Percentiles rank a stretch among this genome's conserved stretches.
These are phyloP conservation scores for Aspergillus spinulosporus DNA, from an alignment of 2,329 filamentous ascomycete genomes.

Conservation along the genomic window DNA sequence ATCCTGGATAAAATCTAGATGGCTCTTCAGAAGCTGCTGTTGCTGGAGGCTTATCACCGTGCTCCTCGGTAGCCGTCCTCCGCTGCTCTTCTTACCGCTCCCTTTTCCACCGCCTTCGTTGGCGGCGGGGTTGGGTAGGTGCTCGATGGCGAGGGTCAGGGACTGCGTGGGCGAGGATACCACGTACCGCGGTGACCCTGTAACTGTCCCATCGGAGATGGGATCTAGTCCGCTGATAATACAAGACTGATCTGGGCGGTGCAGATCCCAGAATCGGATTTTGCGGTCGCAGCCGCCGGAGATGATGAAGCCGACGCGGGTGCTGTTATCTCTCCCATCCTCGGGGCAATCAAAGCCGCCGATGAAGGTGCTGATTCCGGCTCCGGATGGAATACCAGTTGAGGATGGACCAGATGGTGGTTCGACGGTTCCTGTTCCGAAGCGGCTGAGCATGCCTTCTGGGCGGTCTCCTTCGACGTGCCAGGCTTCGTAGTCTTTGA, in stretches of 20 bases:
- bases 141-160: slow-evolving; percentile 67
- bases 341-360: slow-evolving; percentile 70
- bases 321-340: slow-evolving; percentile 55
- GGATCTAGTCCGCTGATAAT: slow-evolving; percentile 75
- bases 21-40: slow-evolving; percentile 78
- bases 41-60: slow-evolving; percentile 88
- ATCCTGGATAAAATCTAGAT: slow-evolving; percentile 85
- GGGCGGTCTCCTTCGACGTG: slow-evolving; percentile 86
- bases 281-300: slow-evolving; percentile 88
- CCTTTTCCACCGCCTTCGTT: slow-evolving; percentile 26
- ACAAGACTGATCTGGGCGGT: slow-evolving; percentile 72
- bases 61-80: slow-evolving; percentile 62
- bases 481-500: slow-evolving; percentile 74
- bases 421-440: slow-evolving; percentile 68
- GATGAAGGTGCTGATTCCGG: slow-evolving; percentile 71
- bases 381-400: slow-evolving; percentile 47
- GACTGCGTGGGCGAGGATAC: slow-evolving; percentile 62
- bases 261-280: slow-evolving; percentile 90
- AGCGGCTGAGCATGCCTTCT: slow-evolving; percentile 82
- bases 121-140: slow-evolving; percentile 47
- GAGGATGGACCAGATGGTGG: slow-evolving; percentile 32
- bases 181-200: slow-evolving; percentile 67
- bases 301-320: slow-evolving; percentile 78
- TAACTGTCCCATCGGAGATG: slow-evolving; percentile 56
- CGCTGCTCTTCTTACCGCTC: slow-evolving; percentile 38